These are phyloP conservation scores for Daedalea quercina DNA, from an alignment of 768 basidiomycete genomes.

Conservation along the genomic window DNA sequence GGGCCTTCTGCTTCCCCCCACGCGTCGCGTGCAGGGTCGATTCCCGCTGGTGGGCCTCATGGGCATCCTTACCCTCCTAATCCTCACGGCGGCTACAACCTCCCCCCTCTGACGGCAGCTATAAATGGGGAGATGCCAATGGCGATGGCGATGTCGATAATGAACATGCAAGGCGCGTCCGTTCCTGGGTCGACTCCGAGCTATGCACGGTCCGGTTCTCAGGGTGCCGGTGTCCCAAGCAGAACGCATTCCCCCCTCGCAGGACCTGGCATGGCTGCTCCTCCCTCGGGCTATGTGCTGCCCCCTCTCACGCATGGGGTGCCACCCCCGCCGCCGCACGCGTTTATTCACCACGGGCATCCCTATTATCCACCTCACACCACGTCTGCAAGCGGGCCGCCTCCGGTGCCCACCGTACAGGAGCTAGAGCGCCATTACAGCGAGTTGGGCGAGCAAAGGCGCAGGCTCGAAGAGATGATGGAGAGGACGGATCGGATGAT, in stretches of 20 bases:
- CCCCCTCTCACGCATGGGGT: conserved; percentile 23
- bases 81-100: conserved; percentile 45
- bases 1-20: conserved; percentile 6
- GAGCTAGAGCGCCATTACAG: conserved; percentile 72
- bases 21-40: conserved; percentile 9
- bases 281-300: conserved; percentile 32
- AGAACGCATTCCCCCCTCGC: conserved; percentile 63
- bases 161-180: conserved; percentile 1
- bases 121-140: conserved; percentile 14
- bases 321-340: conserved; percentile 12
- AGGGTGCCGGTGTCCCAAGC: conserved; percentile 43
- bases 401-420: conserved; percentile 18
- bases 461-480: conserved; percentile 65
- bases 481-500: conserved; percentile 71
- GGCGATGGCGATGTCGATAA: conserved; percentile 5
- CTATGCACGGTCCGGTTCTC: conserved; percentile 55
- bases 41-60: conserved; percentile 17
- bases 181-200: conserved; percentile 33
- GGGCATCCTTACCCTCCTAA: conserved; percentile 19
- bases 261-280: conserved; percentile 35
- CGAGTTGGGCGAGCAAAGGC: conserved; percentile 56
- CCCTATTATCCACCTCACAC: conserved; percentile 37
- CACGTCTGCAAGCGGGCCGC: conserved; percentile 29
- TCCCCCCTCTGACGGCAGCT: conserved; percentile 51
- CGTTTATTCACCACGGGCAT: conserved; percentile 10